phyloP scores from a whole-genome alignment of 2,329 filamentous ascomycete species.

The Drechslerella coelobrocha region DNA sequence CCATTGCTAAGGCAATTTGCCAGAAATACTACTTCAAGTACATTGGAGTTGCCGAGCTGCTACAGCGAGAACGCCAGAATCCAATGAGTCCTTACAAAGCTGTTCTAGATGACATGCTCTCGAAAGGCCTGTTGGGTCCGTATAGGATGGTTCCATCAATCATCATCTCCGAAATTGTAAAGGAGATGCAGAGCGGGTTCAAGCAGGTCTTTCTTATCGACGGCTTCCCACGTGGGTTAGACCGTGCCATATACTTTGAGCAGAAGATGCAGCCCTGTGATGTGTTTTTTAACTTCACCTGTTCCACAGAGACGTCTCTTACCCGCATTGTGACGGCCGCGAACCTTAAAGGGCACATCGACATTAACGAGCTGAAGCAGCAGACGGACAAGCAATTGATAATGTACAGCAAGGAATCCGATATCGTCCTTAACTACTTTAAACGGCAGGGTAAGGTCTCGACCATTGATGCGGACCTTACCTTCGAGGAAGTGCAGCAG shows the following conservation, averaged over 20 bases:
- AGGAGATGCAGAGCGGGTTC: constrained; percentile 30
- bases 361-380: not conserved
- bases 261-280: constrained; percentile 30
- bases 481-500: not conserved
- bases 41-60: constrained; percentile 25
- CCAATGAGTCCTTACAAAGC: constrained; percentile 17
- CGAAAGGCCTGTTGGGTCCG: constrained; percentile 29
- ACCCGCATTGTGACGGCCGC: constrained; percentile 2
- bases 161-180: constrained; percentile 26
- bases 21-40: constrained; percentile 25
- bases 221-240: constrained; percentile 26
- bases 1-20: constrained; percentile 22
- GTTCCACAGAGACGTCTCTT: constrained; percentile 10
- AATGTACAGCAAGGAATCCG: constrained; percentile 12
- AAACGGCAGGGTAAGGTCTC: constrained; percentile 24
- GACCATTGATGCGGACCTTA: constrained; percentile 25
- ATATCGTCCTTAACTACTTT: constrained; percentile 20
- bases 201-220: constrained; percentile 36
- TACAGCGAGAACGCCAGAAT: constrained; percentile 18
- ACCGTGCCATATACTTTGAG: constrained; percentile 29
- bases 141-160: constrained; percentile 41
- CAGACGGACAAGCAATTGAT: not conserved
- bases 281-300: constrained; percentile 16
- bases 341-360: not conserved
- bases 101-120: constrained; percentile 21